Base-by-base conservation (phyloP, 129 eudicot genomes). In the Lactuca sativa region DNA sequence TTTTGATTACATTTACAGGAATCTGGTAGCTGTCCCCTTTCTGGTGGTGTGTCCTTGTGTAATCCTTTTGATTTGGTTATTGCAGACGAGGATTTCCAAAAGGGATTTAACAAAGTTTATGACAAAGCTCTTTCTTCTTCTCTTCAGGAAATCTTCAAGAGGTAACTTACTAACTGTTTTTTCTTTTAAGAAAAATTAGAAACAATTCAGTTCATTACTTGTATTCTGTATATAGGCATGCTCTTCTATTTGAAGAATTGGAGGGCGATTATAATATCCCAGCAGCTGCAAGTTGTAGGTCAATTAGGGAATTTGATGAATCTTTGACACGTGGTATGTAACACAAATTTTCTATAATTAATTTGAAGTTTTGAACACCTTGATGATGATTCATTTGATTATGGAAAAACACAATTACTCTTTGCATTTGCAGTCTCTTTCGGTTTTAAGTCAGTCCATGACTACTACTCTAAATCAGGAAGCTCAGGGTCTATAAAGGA, bases 31-130 rank as follows among this genome's bases (percentile, higher is more conserved):
- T 93, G 97, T 76, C 82, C 70, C 70, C 97, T 93, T 74, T 82
- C 99, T 66, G 99, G 99, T 64, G 99, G 92, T 15, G 90, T 93
- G 61, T 93, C 99, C 59, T 81, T 93, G 78, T 93, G 99, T 84
- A 93, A 90, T 79, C 99, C 99, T 59, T 93, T 90, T 68, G 70
- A 93, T 78, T 78, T 93, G 80, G 89, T 84, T 43, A 65, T 84
- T 64, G 93, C 93, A 56, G 92, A 93, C 78, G 97, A 93, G 70
- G 95, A 89, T 75, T 90, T 93, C 47, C 90, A 56, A 31, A 85
- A 87, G 82, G 99, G 99, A 58, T 93, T 93, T 73, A 93, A 83
- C 74, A 77, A 62, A 69, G 77, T 93, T 65, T 93, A 93, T 74
- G 90, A 90, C 86, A 90, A 69, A 83, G 76, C 93, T 56, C 92